These are phyloP conservation scores for Mariannaea elegans DNA, from an alignment of 2,329 filamentous ascomycete genomes.

Conservation along the genomic window DNA sequence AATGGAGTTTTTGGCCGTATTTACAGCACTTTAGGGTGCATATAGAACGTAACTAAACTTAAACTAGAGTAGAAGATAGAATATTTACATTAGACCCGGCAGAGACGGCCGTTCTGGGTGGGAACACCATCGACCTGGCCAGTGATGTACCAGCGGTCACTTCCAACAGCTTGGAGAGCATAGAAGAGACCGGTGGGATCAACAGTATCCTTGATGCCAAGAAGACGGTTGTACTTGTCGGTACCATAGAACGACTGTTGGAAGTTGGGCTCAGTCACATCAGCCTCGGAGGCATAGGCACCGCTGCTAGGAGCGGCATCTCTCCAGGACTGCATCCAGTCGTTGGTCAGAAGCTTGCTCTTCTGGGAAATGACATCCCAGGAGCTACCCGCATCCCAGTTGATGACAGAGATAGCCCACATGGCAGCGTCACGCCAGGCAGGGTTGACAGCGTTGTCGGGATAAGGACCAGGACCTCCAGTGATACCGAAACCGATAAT, in stretches of 20 bases:
- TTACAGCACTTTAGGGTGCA: not conserved
- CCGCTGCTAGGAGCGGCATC: conserved; percentile 30
- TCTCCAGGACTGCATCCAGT: conserved; percentile 41
- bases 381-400: conserved; percentile 38
- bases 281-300: conserved; percentile 33
- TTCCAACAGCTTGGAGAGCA: conserved; percentile 29
- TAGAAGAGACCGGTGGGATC: conserved; percentile 35
- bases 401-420: conserved; percentile 48
- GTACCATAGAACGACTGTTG: conserved; percentile 34
- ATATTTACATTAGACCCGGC: conserved; percentile 10
- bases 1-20: not conserved
- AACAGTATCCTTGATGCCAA: conserved; percentile 30
- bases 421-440: conserved; percentile 57
- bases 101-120: conserved; percentile 36
- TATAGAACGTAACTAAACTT: not conserved
- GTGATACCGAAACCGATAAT: conserved; percentile 53
- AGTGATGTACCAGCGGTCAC: conserved; percentile 33
- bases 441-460: conserved; percentile 56
- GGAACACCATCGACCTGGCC: conserved; percentile 31
- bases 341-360: conserved; percentile 31
- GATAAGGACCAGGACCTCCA: conserved; percentile 41
- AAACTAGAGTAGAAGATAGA: not conserved
- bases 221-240: conserved; percentile 29
- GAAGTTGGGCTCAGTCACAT: conserved; percentile 34
- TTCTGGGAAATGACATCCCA: conserved; percentile 22